Base-by-base conservation (phyloP, 1,284 basidiomycete genomes). In the Moniliella sp. region DNA sequence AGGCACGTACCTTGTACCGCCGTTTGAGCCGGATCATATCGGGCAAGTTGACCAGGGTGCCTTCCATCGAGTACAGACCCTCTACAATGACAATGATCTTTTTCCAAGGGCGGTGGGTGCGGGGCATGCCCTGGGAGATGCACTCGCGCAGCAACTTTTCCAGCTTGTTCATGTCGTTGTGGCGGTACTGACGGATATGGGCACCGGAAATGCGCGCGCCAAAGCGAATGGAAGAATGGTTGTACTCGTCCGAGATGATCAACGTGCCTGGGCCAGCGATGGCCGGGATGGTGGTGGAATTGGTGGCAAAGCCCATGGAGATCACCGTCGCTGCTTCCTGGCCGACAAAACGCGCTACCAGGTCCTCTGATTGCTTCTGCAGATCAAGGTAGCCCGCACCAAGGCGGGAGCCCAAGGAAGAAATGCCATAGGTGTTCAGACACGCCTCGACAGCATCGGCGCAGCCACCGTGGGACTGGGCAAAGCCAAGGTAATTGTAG, bases 401-500 rank as follows among this genome's bases (percentile, higher is more conserved):
- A 18, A 83, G 69, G 27, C 84, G 72, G 7, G 76, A 59, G 14
- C 81, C 82, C 39, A 74, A 75, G 0, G 75, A 67, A 9, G 75
- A 73, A 19, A 91, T 65, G 25, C 86, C 84, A 37, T 61, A 52
- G 16, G 44, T 37, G 26, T 42, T 37, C 18, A 61, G 37, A n/a
- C 42, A 45, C 11, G 35, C 34, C 54, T 86, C 81, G 11, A 84
- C 84, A 0, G 78, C 79, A 53, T 94, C 86, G 2, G 88, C 79
- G 53, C 84, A 93, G 7, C 78, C 79, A 16, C 91, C 88, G 10
- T 74, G 72, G 15, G 78, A 80, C 61, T 93, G 83, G 1, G 88
- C 88, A 55, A 97, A 99, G 4, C 91, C 88, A 48, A 99, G 80
- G 60, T 99, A 99, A 66, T 99, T 99, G 69, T 99, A 97, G 4